Evolutionary conservation across 306 rosid genomes (phyloP).

Genomic region (Prunus salicina): DNA sequence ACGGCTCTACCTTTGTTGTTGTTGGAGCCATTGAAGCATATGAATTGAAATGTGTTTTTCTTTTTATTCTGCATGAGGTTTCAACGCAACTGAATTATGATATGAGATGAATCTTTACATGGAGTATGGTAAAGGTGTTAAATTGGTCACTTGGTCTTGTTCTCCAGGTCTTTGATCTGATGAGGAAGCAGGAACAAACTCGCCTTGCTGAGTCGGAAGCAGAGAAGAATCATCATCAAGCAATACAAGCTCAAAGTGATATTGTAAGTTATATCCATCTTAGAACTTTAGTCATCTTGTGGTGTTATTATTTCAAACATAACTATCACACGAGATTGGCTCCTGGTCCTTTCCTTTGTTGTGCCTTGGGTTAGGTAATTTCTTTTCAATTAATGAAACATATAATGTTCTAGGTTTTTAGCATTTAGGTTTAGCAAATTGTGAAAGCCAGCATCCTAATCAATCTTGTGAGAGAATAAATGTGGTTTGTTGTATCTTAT

Average conservation of each 20-base stretch:
- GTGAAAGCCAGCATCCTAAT: neutral
- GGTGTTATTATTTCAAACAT: neutral
- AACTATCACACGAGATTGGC: neutral
- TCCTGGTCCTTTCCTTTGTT: neutral
- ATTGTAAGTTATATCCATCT: conserved; percentile 48
- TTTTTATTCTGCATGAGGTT: neutral
- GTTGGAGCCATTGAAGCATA: neutral
- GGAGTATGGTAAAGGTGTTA: conserved; percentile 4
- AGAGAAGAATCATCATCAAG: conserved; percentile 71
- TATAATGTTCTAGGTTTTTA: neutral
- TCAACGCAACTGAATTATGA: neutral
- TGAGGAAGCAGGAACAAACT: conserved; percentile 76
- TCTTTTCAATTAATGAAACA: neutral
- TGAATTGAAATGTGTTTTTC: neutral
- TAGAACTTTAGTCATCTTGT: neutral
- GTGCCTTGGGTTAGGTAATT: neutral
- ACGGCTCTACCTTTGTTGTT: neutral
- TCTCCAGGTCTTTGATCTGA: conserved; percentile 69
- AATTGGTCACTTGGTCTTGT: conserved; percentile 19
- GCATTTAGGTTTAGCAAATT: neutral
- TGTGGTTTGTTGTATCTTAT: neutral
- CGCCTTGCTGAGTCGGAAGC: conserved; percentile 79
- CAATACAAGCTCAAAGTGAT: conserved; percentile 66
- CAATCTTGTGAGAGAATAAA: neutral
- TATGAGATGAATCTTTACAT: too few species aligned